Percentiles rank a stretch among this genome's conserved stretches.
phyloP scores from a whole-genome alignment of 768 basidiomycete genomes.

The Termitomyces sp. region DNA sequence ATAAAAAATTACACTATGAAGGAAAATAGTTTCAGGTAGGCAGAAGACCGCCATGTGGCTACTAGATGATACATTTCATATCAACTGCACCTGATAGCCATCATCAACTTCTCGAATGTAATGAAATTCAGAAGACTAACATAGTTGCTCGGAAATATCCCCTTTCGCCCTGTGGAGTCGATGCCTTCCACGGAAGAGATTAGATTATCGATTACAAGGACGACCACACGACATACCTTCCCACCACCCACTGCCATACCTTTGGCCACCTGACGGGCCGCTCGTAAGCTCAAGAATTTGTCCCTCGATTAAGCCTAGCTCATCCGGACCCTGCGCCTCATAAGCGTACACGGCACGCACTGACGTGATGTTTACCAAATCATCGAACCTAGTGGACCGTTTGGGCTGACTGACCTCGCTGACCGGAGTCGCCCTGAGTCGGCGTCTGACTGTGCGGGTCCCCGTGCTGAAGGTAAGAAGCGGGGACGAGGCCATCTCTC shows the following conservation, averaged over 20 bases:
- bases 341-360: slow-evolving; percentile 85
- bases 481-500: slow-evolving; percentile 72
- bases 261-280: slow-evolving; percentile 53
- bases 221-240: slow-evolving; percentile 50
- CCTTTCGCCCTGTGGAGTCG: slow-evolving; percentile 53
- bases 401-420: slow-evolving; percentile 40
- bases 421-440: slow-evolving; percentile 29
- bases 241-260: slow-evolving; percentile 81
- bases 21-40: not conserved
- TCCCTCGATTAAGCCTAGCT: slow-evolving; percentile 57
- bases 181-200: slow-evolving; percentile 40
- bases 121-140: slow-evolving; percentile 38
- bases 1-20: not conserved
- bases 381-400: not conserved
- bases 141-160: slow-evolving; percentile 87
- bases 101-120: slow-evolving; percentile 12
- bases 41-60: not conserved
- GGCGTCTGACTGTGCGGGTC: slow-evolving; percentile 12
- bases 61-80: not conserved
- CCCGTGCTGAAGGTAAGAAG: slow-evolving; percentile 60
- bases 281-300: slow-evolving; percentile 59
- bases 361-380: slow-evolving; percentile 22
- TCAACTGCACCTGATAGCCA: slow-evolving; percentile 39
- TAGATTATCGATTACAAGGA: slow-evolving; percentile 12
- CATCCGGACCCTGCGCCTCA: slow-evolving; percentile 64